phyloP scores from a whole-genome alignment of 257 asterid species.

The Solanum lycopersicoides region DNA sequence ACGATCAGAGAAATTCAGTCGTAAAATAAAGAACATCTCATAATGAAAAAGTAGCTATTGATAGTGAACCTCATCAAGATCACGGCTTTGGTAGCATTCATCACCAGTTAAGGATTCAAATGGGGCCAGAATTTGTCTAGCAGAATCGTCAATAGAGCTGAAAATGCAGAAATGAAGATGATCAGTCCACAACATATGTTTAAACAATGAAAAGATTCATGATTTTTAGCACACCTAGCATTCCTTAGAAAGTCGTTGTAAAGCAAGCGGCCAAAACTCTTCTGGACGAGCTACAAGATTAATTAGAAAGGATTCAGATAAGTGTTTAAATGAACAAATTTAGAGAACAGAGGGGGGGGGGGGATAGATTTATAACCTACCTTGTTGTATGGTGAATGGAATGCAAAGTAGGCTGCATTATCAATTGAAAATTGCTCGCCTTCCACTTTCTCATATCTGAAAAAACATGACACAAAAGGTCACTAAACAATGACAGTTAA shows the following conservation, averaged over 20 bases:
- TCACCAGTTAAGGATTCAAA: slow-evolving; percentile 60
- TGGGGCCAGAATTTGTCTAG: slow-evolving; percentile 61
- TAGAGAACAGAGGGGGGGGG: background rate
- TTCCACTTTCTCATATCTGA: slow-evolving; percentile 69
- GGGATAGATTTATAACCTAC: slow-evolving; percentile 19
- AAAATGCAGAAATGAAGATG: slow-evolving; percentile 4
- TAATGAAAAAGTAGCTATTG: background rate
- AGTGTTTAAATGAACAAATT: background rate
- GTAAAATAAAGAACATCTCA: background rate
- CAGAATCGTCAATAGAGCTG: slow-evolving; percentile 78
- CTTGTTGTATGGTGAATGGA: slow-evolving; percentile 98
- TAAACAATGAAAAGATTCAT: background rate
- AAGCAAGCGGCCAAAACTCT: slow-evolving; percentile 79
- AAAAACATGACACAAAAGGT: slow-evolving; percentile 3
- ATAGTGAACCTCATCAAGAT: slow-evolving; percentile 74
- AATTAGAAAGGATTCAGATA: background rate
- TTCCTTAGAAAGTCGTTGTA: slow-evolving; percentile 61
- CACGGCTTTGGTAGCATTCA: slow-evolving; percentile 86
- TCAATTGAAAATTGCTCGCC: slow-evolving; percentile 67
- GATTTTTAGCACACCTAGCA: slow-evolving; percentile 46
- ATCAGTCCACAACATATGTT: background rate
- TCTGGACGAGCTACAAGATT: slow-evolving; percentile 86
- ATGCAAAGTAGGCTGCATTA: slow-evolving; percentile 78
- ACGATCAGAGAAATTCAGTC: background rate
- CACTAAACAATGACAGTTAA: background rate